Evolutionary conservation across 228 moss, liverwort and hornwort species (phyloP), one percentile per base, ranked within the genome.

Genomic region (Sphagnum fallax): DNA sequence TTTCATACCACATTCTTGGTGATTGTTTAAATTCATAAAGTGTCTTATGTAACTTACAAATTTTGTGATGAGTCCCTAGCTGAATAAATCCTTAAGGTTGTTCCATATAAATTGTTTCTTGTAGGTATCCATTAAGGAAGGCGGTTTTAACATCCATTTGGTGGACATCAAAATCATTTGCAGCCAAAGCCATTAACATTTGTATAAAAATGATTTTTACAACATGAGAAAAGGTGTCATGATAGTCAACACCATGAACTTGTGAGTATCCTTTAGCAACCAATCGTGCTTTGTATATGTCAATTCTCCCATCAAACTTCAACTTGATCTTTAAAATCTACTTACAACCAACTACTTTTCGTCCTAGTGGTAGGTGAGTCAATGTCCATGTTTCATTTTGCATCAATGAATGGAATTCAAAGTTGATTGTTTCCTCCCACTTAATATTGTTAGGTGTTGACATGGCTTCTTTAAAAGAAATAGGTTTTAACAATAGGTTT

Each of bases 101-200:
- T 16, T 10, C 55, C 71, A 72, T 72, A 47, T 72, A 72, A 14
- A 72, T 52, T 4, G 47, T 16, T 0, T 72, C 71, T 18, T 9
- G 5, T 0, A 72, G 1, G 5, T 52, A 7, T 0, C 52, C 64
- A 53, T 71, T 62, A 4, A 63, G 10, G 51, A 71, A 71, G 15
- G 70, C 0, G 2, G 52, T 72, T 47, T 64, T 72, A 2, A 65
- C 63, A 51, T 70, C 70, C 70, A 72, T 63, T 6, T 72, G 71
- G 14, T 52, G 71, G 1, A 65, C 52, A 4, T 50, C 5, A 5
- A 72, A 53, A 55, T 61, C 47, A 52, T 72, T 8, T 64, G 52
- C 58, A 47, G 51, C 49, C 9, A 50, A 32, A 65, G 65, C 47
- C 9, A 65, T 6, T 1, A 50, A 65, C 11, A 65, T 5, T 65